Conservation (phyloP, 2,329 filamentous ascomycete genomes). For the Elsinoe arachidis region DNA sequence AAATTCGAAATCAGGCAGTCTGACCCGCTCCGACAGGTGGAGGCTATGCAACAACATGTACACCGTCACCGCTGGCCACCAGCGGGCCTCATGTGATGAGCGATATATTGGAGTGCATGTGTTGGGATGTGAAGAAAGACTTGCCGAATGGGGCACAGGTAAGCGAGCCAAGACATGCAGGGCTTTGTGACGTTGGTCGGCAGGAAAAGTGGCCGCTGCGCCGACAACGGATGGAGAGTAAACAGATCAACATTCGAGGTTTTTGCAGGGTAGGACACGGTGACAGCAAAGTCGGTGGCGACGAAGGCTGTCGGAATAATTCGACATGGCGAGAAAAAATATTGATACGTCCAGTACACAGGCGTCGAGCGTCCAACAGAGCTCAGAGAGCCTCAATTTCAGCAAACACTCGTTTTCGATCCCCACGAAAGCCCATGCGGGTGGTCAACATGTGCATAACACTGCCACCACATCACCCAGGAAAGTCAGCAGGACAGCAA, state of each 20-base stretch:
- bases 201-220: background rate
- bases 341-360: background rate
- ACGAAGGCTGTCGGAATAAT: background rate
- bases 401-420: background rate
- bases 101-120: background rate
- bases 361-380: background rate
- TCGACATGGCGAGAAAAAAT: slow-evolving; percentile 12
- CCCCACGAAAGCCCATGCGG: background rate
- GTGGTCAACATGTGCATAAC: background rate
- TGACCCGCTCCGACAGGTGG: background rate
- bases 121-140: slow-evolving; percentile 3
- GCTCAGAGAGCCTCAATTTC: background rate
- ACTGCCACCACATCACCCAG: background rate
- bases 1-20: background rate
- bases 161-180: slow-evolving; percentile 3
- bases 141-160: background rate
- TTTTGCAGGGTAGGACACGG: background rate
- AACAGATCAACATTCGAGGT: slow-evolving; percentile 11
- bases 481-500: background rate
- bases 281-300: slow-evolving; percentile 1
- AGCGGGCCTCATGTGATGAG: background rate
- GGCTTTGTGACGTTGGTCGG: background rate
- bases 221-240: background rate
- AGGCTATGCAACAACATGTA: background rate
- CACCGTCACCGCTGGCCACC: too few relatives aligned